A percentile compares a stretch with the other conserved stretches of the same genome.
Evolutionary conservation across 306 rosid species (phyloP).

Genomic region (Trifolium fragiferum): DNA sequence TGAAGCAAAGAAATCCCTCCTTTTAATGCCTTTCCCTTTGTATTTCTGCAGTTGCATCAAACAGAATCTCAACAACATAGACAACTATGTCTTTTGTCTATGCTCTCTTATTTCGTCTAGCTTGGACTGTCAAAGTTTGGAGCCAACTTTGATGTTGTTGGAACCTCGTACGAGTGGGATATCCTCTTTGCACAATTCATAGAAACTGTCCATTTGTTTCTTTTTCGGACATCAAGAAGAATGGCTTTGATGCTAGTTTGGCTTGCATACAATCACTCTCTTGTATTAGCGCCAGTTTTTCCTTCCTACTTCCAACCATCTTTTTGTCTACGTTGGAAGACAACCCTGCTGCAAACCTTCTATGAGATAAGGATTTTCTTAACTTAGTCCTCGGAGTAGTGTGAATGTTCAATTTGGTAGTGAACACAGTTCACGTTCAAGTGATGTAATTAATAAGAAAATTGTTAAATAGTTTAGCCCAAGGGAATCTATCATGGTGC

Average conservation of each 20-base stretch:
- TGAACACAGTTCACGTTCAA: slow-evolving; percentile 23
- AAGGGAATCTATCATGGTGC: slow-evolving; percentile 42
- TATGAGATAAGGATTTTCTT: background rate
- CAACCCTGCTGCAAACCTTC: slow-evolving; percentile 27
- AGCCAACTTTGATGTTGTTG: slow-evolving; percentile 17
- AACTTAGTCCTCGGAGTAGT: slow-evolving; percentile 34
- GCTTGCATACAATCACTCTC: slow-evolving; percentile 11
- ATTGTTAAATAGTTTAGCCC: slow-evolving; percentile 27
- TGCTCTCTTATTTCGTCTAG: background rate
- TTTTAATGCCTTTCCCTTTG: slow-evolving; percentile 6
- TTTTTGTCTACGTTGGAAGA: slow-evolving; percentile 24
- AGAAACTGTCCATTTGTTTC: slow-evolving; percentile 13
- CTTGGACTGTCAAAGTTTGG: slow-evolving; percentile 2
- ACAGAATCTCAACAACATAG: background rate
- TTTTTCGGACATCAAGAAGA: background rate
- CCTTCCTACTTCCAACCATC: slow-evolving; percentile 26
- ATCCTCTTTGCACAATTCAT: slow-evolving; percentile 5
- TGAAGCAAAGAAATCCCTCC: background rate
- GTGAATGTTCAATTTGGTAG: slow-evolving; percentile 19
- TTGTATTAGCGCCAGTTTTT: background rate
- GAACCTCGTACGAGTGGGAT: slow-evolving; percentile 20
- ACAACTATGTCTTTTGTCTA: background rate
- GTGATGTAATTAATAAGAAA: slow-evolving; percentile 17
- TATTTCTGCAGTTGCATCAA: slow-evolving; percentile 5
- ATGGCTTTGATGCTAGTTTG: slow-evolving; percentile 16